These are phyloP conservation scores for Dendrocalamus sinicus DNA, from an alignment of 176 grass and related monocot genomes.

Conservation along the genomic window DNA sequence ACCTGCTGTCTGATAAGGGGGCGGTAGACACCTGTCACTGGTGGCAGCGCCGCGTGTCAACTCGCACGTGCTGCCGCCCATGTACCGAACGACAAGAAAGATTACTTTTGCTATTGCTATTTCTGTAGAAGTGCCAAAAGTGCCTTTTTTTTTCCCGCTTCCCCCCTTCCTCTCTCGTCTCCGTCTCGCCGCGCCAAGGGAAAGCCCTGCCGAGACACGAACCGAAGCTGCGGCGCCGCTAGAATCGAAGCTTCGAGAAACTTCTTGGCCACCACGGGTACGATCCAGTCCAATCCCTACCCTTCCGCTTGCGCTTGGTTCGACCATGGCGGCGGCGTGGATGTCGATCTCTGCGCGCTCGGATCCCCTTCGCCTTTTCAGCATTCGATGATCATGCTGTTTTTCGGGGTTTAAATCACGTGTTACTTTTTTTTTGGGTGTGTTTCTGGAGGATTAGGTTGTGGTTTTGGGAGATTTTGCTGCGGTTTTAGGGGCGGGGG, in stretches of 20 bases:
- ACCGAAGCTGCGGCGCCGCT: not conserved
- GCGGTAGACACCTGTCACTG: no score
- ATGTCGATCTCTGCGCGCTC: not conserved
- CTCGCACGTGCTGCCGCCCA: no score
- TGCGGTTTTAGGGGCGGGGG: not conserved
- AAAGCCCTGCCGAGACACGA: not conserved
- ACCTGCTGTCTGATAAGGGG: no score
- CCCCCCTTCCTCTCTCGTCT: not conserved
- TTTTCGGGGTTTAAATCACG: not conserved
- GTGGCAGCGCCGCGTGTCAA: no score
- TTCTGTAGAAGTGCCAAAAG: no score
- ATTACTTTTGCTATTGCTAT: no score
- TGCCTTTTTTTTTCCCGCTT: no score
- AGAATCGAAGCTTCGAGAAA: not conserved
- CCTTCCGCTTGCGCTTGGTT: not conserved
- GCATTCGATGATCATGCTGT: not conserved
- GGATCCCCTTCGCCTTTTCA: not conserved
- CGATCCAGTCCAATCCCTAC: not conserved
- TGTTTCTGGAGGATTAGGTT: not conserved
- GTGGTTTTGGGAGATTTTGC: slow-evolving; percentile 9
- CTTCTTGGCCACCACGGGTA: slow-evolving; percentile 14
- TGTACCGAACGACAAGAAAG: no score
- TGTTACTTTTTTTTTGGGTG: not conserved
- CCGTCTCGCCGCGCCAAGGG: not conserved
- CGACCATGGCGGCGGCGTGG: not conserved